Conservation (phyloP, 2,329 filamentous ascomycete genomes). For the Aspergillus sp. region DNA sequence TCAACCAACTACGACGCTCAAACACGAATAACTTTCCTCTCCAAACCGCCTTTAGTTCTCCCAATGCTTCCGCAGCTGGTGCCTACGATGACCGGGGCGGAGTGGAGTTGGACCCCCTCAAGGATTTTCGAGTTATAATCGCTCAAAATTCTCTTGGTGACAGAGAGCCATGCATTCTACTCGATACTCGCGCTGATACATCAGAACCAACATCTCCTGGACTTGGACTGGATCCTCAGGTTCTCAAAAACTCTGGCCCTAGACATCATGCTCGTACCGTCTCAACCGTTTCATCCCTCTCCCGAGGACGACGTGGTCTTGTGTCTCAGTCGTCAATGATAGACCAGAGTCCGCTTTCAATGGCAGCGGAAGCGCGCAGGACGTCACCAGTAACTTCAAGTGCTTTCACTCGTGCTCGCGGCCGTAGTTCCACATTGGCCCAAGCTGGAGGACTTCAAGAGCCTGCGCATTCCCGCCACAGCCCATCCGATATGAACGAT, state of each 20-base stretch:
- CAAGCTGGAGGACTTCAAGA: slow-evolving; percentile 38
- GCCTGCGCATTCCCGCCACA: slow-evolving; percentile 39
- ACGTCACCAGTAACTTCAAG: slow-evolving; percentile 39
- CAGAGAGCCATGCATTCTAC: slow-evolving; percentile 51
- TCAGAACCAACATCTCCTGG: slow-evolving; percentile 35
- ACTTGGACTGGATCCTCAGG: slow-evolving; percentile 41
- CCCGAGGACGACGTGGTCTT: slow-evolving; percentile 40
- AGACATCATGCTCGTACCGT: slow-evolving; percentile 46
- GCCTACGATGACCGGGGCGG: slow-evolving; percentile 53
- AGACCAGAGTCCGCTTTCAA: slow-evolving; percentile 39
- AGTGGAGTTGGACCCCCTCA: slow-evolving; percentile 49
- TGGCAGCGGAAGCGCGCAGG: slow-evolving; percentile 38
- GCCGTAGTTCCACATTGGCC: slow-evolving; percentile 52
- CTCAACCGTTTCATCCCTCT: slow-evolving; percentile 44
- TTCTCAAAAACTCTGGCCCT: slow-evolving; percentile 33
- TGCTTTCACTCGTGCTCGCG: slow-evolving; percentile 47
- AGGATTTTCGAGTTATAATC: slow-evolving; percentile 52
- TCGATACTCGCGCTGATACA: slow-evolving; percentile 45
- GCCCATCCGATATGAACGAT: slow-evolving; percentile 55
- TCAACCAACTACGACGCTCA: slow-evolving; percentile 47
- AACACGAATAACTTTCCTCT: slow-evolving; percentile 47
- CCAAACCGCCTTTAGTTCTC: slow-evolving; percentile 48
- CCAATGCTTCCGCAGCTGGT: slow-evolving; percentile 46
- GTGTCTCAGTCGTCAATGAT: slow-evolving; percentile 39
- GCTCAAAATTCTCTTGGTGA: slow-evolving; percentile 55